phyloP scores from a whole-genome alignment of 2,329 filamentous ascomycete species.

The Fusarium albosuccineum region DNA sequence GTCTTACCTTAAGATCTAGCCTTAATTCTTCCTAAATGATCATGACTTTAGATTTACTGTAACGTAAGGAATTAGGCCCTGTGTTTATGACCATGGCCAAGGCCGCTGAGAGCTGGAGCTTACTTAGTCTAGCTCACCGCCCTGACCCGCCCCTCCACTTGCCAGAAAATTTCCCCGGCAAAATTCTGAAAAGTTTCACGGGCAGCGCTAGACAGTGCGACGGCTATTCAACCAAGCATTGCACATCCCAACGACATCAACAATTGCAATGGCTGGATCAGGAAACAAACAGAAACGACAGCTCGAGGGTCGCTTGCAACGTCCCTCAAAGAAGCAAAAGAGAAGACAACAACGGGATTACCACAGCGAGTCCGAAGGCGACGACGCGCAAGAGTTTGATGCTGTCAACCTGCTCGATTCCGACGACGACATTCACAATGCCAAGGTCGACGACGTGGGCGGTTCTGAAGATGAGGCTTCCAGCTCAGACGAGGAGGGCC shows the following conservation, averaged over 20 bases:
- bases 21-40: too few species aligned
- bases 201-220: slow-evolving; percentile 32
- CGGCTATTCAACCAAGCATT: slow-evolving; percentile 24
- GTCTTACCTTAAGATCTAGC: too few species aligned
- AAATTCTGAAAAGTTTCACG: slow-evolving; percentile 47
- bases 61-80: too few species aligned
- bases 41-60: too few species aligned
- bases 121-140: slow-evolving; percentile 45
- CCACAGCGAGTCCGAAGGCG: slow-evolving; percentile 66
- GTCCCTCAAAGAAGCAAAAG: slow-evolving; percentile 68
- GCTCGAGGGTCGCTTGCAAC: slow-evolving; percentile 48
- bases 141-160: slow-evolving; percentile 41
- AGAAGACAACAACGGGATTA: slow-evolving; percentile 60
- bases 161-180: slow-evolving; percentile 46
- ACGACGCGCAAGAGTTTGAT: slow-evolving; percentile 59
- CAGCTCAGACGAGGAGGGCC: slow-evolving; percentile 54
- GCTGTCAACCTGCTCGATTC: slow-evolving; percentile 69
- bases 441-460: slow-evolving; percentile 63
- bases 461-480: slow-evolving; percentile 53
- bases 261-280: slow-evolving; percentile 50
- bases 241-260: slow-evolving; percentile 17
- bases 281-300: slow-evolving; percentile 54
- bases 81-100: too few species aligned
- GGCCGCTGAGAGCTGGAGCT: too few species aligned
- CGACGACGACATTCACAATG: slow-evolving; percentile 69